Conservation (phyloP, 805 yeast genomes). For the Candida fluviatilis region DNA sequence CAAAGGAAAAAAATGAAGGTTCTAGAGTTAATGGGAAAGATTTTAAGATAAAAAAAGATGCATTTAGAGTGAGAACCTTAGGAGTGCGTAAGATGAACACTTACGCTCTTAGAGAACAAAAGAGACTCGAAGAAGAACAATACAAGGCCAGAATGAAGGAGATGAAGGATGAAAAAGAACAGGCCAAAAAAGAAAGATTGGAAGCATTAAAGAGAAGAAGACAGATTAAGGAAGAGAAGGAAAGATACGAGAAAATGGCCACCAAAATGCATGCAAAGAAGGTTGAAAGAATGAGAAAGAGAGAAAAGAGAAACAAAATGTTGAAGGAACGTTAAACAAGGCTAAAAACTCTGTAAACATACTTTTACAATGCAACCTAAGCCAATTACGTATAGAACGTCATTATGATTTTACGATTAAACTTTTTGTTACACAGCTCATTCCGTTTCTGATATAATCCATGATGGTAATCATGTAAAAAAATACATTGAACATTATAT, state of each 20-base stretch:
- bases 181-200: conserved; percentile 48
- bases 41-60: conserved; percentile 68
- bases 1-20: conserved; percentile 42
- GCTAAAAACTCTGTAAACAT: no score
- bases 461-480: no score
- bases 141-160: conserved; percentile 66
- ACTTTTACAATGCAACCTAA: no score
- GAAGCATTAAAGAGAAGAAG: conserved; percentile 66
- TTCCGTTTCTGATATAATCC: no score
- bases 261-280: conserved; percentile 87
- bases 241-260: conserved; percentile 79
- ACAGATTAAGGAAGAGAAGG: conserved; percentile 81
- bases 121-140: conserved; percentile 61
- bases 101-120: conserved; percentile 66
- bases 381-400: no score
- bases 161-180: conserved; percentile 74
- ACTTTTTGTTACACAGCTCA: conserved; percentile 4
- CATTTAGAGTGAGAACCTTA: conserved; percentile 58
- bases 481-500: no score
- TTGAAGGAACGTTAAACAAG: conserved; percentile 74
- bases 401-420: no score
- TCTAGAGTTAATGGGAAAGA: conserved; percentile 59
- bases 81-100: conserved; percentile 50
- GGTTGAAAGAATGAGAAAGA: conserved; percentile 83
- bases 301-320: conserved; percentile 92